These are phyloP conservation scores for Colletotrichum spinosum DNA, from an alignment of 2,329 filamentous ascomycete genomes.

Conservation along the genomic window DNA sequence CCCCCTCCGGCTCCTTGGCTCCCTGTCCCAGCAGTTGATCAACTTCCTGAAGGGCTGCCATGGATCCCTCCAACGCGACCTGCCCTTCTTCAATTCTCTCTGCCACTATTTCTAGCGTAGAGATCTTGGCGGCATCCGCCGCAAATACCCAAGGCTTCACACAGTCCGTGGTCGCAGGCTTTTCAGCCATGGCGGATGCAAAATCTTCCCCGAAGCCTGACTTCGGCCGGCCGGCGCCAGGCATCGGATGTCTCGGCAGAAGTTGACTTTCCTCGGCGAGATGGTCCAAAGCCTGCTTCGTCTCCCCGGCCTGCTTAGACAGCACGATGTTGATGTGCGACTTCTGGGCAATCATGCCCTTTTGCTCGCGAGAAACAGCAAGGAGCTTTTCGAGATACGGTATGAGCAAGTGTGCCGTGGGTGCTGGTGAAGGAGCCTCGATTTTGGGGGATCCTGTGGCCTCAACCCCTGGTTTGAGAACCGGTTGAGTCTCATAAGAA, in stretches of 20 bases:
- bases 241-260: conserved; percentile 63
- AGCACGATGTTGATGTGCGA: conserved; percentile 65
- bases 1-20: conserved; percentile 40
- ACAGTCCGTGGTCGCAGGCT: conserved; percentile 53
- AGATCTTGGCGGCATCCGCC: conserved; percentile 69
- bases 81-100: conserved; percentile 71
- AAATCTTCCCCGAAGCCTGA: conserved; percentile 60
- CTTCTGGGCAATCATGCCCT: conserved; percentile 67
- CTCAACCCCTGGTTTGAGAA: conserved; percentile 36
- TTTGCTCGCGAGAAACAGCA: conserved; percentile 66
- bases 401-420: conserved; percentile 59
- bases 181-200: conserved; percentile 48
- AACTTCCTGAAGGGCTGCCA: conserved; percentile 61
- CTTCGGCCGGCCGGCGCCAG: conserved; percentile 47
- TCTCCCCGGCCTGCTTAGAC: conserved; percentile 62
- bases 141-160: conserved; percentile 71
- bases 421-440: conserved; percentile 38
- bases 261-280: conserved; percentile 73
- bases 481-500: conserved; percentile 46
- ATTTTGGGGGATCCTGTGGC: conserved; percentile 12
- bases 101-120: conserved; percentile 67
- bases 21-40: conserved; percentile 59
- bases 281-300: conserved; percentile 61
- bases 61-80: conserved; percentile 64
- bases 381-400: conserved; percentile 69